A percentile compares a stretch with the other conserved stretches of the same genome.
Conservation (phyloP, 768 basidiomycete genomes). For the Phallus indusiatus region DNA sequence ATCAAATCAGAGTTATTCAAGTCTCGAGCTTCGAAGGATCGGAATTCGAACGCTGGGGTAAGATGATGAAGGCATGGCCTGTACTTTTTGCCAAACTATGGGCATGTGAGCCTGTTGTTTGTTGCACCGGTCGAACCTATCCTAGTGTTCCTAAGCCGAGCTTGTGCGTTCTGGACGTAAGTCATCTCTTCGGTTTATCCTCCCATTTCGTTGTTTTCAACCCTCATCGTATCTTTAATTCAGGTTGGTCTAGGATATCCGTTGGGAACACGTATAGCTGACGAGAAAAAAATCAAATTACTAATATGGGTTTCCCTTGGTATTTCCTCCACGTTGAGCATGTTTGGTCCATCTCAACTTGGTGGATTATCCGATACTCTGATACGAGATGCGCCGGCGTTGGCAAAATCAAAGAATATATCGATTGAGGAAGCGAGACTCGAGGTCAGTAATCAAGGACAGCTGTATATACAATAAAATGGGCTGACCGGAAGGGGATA, state of each 20-base stretch:
- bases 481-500: neutral
- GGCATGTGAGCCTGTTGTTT: neutral
- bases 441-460: neutral
- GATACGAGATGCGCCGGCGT: neutral
- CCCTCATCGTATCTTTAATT: no score
- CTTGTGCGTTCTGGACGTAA: neutral
- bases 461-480: neutral
- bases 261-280: neutral
- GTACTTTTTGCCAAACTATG: neutral
- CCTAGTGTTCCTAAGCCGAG: neutral
- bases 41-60: neutral
- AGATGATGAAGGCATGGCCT: neutral
- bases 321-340: neutral
- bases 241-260: neutral
- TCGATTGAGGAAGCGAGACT: neutral
- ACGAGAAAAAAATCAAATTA: neutral
- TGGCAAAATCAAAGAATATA: neutral
- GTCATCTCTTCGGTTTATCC: neutral
- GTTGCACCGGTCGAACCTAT: neutral
- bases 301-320: neutral
- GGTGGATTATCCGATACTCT: neutral
- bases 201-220: no score
- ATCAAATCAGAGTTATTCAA: neutral
- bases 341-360: neutral
- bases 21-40: neutral